A percentile compares a stretch with the other conserved stretches of the same genome.
These are phyloP conservation scores for Agarophyton chilense DNA, from an alignment of 23 red algal genomes.

Conservation along the genomic window DNA sequence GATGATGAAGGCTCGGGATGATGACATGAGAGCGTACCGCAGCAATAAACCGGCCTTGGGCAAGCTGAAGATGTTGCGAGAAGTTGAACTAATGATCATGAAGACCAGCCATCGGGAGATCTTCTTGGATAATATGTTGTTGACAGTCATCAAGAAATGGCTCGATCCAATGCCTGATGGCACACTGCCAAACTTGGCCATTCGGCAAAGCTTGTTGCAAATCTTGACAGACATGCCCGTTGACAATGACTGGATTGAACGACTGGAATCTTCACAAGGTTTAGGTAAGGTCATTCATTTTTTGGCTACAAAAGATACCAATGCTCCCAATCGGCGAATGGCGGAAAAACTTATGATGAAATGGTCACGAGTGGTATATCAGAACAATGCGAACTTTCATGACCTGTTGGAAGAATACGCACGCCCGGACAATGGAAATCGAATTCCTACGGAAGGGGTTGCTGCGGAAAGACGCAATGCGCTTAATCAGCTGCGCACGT, in stretches of 20 bases:
- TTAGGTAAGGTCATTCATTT: conserved; percentile 82
- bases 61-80: conserved; percentile 72
- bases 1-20: conserved; percentile 85
- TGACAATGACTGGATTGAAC: conserved; percentile 76
- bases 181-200: conserved; percentile 66
- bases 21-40: conserved; percentile 73
- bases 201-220: conserved; percentile 61
- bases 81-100: conserved; percentile 74
- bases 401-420: conserved; percentile 68
- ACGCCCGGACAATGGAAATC: conserved; percentile 34
- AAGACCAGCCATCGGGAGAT: conserved; percentile 68
- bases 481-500: conserved; percentile 7
- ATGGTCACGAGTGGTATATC: conserved; percentile 77
- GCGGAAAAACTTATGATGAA: conserved; percentile 84
- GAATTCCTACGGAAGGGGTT: conserved; percentile 44
- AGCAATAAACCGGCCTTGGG: conserved; percentile 58
- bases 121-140: conserved; percentile 73
- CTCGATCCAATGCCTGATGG: conserved; percentile 82
- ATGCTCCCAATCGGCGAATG: conserved; percentile 61
- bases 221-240: conserved; percentile 70
- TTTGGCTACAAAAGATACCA: conserved; percentile 62
- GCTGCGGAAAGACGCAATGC: conserved; percentile 27
- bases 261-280: conserved; percentile 55
- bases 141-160: conserved; percentile 71
- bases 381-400: conserved; percentile 68